Base-by-base conservation (phyloP, 73 alveolate species). In the Tetrahymena thermophila region DNA sequence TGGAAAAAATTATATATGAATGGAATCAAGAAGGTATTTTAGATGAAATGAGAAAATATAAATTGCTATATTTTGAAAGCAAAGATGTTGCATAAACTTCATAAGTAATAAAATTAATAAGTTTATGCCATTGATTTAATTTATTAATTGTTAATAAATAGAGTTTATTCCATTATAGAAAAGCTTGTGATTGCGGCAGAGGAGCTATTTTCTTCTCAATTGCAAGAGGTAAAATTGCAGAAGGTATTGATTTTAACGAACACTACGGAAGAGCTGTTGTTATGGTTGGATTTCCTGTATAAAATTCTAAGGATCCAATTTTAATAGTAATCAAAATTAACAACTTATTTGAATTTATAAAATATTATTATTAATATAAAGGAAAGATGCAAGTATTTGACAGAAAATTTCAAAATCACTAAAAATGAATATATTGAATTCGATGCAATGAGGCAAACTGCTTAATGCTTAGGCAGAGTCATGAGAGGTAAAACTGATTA, bases 201-300 rank as follows among this genome's bases (percentile, higher is more conserved):
- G 99, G 99, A n/a, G 99, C 99, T 15, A 98, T 98, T 11, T 97
- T 98, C 93, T 96, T 98, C 94, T 94, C 98, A 84, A 98, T 98
- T 84, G 98, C 99, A 25, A 97, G 99, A 94, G 99, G 99, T 28
- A 97, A 98, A 56, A 98, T 97, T 28, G 98, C 98, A 25, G 99
- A 98, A 57, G 99, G 98, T 31, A 98, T 98, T 31, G 98, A 97
- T 97, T 97, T 97, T 94, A 97, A 97, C 31, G 97, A 97, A 21
- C 99, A 97, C 93, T 97, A 97, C 96, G 99, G 99, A 17, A 89
- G 98, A 55, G 97, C 99, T 97, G 98, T 97, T 58, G 97, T 98
- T n/a, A 96, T 97, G 85, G 97, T 97, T 93, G 99, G 99, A 56
- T 97, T 97, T 23, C 99, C 99, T 31, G 98, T 96, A 37, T 96